Conservation (phyloP, 2,329 filamentous ascomycete species). For the Diaporthe sp. region DNA sequence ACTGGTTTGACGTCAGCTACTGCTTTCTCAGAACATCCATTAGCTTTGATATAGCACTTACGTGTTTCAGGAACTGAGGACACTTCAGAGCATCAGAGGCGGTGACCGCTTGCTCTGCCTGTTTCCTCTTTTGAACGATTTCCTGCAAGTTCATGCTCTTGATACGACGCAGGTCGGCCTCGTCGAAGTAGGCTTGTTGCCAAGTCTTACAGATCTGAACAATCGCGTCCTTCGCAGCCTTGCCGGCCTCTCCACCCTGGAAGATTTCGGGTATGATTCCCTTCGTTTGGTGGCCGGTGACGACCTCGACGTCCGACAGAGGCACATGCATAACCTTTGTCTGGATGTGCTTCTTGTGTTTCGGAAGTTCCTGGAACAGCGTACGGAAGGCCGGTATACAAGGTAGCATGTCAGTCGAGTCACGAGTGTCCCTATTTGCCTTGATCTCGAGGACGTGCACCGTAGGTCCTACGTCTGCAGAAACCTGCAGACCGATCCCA, state of each 20-base stretch:
- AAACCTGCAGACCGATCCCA: conserved; percentile 73
- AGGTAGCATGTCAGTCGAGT: conserved; percentile 87
- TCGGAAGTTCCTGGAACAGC: conserved; percentile 76
- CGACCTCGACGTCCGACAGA: conserved; percentile 83
- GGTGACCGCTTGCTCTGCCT: conserved; percentile 73
- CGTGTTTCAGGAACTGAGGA: conserved; percentile 86
- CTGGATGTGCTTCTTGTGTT: conserved; percentile 74
- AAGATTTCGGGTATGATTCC: conserved; percentile 72
- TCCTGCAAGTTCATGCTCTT: conserved; percentile 87
- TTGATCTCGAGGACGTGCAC: conserved; percentile 85
- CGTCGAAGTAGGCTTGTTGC: conserved; percentile 82
- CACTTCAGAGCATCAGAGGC: conserved; percentile 77
- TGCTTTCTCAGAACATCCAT: too few species aligned
- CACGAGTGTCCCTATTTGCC: conserved; percentile 74
- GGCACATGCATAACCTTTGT: conserved; percentile 78
- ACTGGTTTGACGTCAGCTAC: conserved; percentile 69
- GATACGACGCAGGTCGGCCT: conserved; percentile 84
- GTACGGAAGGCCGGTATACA: conserved; percentile 80
- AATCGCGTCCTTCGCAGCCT: conserved; percentile 76
- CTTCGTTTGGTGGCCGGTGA: conserved; percentile 77
- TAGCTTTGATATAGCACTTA: conserved; percentile 61
- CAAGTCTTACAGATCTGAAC: conserved; percentile 78
- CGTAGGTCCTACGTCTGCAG: conserved; percentile 68
- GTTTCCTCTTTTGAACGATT: conserved; percentile 77
- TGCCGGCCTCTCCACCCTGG: conserved; percentile 61